phyloP scores from a whole-genome alignment of 1,284 basidiomycete species.

The Cutaneotrichosporon spelunceum region DNA sequence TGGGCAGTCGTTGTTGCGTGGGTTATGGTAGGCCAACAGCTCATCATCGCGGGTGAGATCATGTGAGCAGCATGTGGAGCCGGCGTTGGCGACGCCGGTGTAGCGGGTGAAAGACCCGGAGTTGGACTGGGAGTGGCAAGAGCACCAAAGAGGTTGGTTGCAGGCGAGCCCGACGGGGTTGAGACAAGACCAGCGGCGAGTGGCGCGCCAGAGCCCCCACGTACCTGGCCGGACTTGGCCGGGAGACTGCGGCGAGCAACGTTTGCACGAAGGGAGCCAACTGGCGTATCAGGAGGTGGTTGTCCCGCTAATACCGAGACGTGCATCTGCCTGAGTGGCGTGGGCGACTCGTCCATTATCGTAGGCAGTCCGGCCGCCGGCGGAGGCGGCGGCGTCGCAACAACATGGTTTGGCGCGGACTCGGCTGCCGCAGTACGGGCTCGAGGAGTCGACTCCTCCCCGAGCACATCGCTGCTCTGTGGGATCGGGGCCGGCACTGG shows the following conservation, averaged over 20 bases:
- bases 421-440: neutral
- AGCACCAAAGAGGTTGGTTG: slow-evolving; percentile 1
- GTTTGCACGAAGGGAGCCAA: neutral
- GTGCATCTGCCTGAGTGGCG: slow-evolving; percentile 15
- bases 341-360: slow-evolving; percentile 26
- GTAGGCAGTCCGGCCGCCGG: slow-evolving; percentile 8
- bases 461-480: slow-evolving; percentile 3
- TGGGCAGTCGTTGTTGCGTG: neutral
- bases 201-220: neutral
- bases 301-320: slow-evolving; percentile 17
- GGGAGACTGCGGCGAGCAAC: neutral
- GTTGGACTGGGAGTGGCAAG: neutral
- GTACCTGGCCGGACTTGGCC: neutral
- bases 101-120: neutral
- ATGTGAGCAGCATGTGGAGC: neutral
- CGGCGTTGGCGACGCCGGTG: neutral
- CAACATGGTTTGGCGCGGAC: neutral
- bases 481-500: neutral
- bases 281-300: neutral
- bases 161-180: neutral
- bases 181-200: neutral
- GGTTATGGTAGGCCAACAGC: neutral
- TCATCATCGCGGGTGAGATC: neutral
- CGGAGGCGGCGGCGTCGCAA: slow-evolving; percentile 4
- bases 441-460: slow-evolving; percentile 11